Percentiles rank a stretch among this genome's conserved stretches.
phyloP scores from a whole-genome alignment of 257 asterid genomes.

The Nicotiana paniculata region DNA sequence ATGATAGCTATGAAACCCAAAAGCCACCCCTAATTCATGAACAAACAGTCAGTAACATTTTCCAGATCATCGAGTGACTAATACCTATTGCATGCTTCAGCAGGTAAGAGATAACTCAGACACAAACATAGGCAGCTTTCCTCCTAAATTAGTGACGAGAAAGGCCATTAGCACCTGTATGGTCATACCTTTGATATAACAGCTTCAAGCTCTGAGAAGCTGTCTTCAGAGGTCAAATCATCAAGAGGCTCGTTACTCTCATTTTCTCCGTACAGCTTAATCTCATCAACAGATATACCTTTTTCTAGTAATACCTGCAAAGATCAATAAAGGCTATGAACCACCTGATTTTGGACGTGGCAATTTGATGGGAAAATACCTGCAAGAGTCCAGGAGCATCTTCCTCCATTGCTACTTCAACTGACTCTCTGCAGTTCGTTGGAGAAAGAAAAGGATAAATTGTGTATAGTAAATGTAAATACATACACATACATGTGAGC shows the following conservation, averaged over 20 bases:
- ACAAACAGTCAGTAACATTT: not conserved
- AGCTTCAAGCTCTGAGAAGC: slow-evolving; percentile 70
- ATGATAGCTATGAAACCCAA: not conserved
- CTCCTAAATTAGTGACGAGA: not conserved
- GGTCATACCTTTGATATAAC: slow-evolving; percentile 57
- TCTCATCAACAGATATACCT: slow-evolving; percentile 70
- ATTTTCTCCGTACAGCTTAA: slow-evolving; percentile 78
- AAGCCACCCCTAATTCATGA: not conserved
- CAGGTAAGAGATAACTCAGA: not conserved
- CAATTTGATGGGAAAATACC: slow-evolving; percentile 34
- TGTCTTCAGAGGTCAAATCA: slow-evolving; percentile 46
- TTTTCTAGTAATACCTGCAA: slow-evolving; percentile 60
- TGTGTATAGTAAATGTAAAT: slow-evolving; percentile 8
- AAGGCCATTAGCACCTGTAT: slow-evolving; percentile 5
- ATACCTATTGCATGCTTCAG: not conserved
- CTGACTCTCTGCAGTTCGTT: slow-evolving; percentile 60
- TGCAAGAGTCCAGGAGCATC: slow-evolving; percentile 97
- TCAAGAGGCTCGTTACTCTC: slow-evolving; percentile 61
- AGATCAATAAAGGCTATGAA: slow-evolving; percentile 19
- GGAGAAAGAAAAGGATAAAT: not conserved
- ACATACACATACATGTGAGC: not conserved
- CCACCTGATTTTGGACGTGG: slow-evolving; percentile 12
- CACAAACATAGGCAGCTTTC: not conserved
- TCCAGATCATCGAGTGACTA: not conserved
- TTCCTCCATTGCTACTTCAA: slow-evolving; percentile 91